Base-by-base conservation (phyloP, 129 eudicot genomes). In the Tanacetum coccineum region DNA sequence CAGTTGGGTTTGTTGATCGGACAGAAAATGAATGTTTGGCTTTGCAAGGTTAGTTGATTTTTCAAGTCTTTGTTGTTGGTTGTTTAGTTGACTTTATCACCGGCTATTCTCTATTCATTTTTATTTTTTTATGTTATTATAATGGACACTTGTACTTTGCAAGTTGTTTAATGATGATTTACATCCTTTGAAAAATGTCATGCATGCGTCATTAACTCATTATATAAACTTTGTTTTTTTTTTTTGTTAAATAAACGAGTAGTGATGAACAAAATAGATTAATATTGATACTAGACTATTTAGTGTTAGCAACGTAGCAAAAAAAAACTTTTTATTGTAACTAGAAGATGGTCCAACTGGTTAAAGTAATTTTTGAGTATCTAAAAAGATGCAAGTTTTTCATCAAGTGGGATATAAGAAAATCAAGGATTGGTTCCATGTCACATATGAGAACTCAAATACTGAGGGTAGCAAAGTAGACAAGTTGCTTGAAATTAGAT, bases 1-100 rank as follows among this genome's bases (percentile, higher is more conserved):
- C 98, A 21, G 95, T 91, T 14, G 91, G 86, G 0, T 91, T 91
- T 58, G 74, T 75, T 67, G 98, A 91, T 91, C 91, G 98, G 68
- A 91, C 98, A 30, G 96, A 91, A 63, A 57, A 71, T 4, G 96
- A 88, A 3, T 91, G 98, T 44, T 67, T 83, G 62, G 68, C 81
- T 3, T 70, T 91, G 70, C 98, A 91, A 91, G 98, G 98, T 91
- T 50, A 3, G 73, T 44, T 53, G 75, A 20, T 52, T 57, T 55
- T 3, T 51, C 7, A 17, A 36, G 64, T 52, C 69, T 59, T 28
- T 10, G 10, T 62, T 22, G 25, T 22, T 30, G 3, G 36, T 30
- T 30, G 36, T 30, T 13, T 30, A 25, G 54, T 82, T 82, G 83
- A 82, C 70, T 73, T 44, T 45, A 59, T 52, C 15, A 21, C n/a